Conservation (phyloP, 176 grass and related monocot species). For the Triticum timopheevii region DNA sequence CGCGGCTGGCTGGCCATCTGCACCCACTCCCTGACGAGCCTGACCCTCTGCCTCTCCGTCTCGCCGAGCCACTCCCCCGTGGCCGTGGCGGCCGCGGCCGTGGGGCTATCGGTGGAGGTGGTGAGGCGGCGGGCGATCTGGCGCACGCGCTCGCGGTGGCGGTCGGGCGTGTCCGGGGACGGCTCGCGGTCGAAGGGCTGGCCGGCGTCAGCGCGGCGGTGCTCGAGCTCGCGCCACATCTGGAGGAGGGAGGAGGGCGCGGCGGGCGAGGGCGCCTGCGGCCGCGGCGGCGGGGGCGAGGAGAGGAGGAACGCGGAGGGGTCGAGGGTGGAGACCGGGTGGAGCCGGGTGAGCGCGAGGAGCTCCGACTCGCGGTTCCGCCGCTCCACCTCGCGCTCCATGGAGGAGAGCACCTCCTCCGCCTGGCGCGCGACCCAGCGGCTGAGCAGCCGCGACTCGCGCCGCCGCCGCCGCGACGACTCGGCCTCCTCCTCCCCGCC, state of each 20-base stretch:
- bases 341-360: constrained; percentile 78
- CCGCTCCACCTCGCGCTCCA: constrained; percentile 81
- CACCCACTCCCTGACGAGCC: constrained; percentile 89
- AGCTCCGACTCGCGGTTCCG: constrained; percentile 88
- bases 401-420: constrained; percentile 94
- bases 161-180: constrained; percentile 61
- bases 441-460: constrained; percentile 74
- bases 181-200: constrained; percentile 62
- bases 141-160: constrained; percentile 61
- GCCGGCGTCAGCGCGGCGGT: constrained; percentile 41
- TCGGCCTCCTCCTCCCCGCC: constrained; percentile 39
- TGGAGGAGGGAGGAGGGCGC: constrained; percentile 62
- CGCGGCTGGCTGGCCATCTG: constrained; percentile 83
- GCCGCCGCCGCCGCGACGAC: constrained; percentile 58
- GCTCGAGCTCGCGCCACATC: constrained; percentile 96
- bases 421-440: constrained; percentile 96
- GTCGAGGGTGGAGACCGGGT: constrained; percentile 86
- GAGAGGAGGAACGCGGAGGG: constrained; percentile 67
- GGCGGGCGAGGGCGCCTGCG: constrained; percentile 33
- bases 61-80: constrained; percentile 80
- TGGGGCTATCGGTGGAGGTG: constrained; percentile 34
- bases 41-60: constrained; percentile 83
- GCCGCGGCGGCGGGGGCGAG: constrained; percentile 38
- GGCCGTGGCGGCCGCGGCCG: constrained; percentile 18
- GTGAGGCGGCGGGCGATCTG: constrained; percentile 62